phyloP scores from a whole-genome alignment of 2,329 filamentous ascomycete species.

The Cladosporium halotolerans region DNA sequence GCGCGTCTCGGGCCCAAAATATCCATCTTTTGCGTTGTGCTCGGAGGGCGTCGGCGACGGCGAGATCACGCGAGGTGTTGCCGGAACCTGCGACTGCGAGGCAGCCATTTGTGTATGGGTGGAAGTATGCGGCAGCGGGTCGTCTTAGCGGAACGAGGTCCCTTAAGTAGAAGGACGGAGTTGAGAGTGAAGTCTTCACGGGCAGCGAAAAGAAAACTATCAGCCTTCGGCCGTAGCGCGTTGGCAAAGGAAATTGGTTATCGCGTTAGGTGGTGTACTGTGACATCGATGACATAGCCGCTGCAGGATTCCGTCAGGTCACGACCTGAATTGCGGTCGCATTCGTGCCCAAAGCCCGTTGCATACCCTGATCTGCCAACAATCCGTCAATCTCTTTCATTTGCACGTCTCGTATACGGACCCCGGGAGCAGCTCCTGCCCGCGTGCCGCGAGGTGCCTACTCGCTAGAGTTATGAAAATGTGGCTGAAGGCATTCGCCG shows the following conservation, averaged over 20 bases:
- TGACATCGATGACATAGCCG: conserved; percentile 4
- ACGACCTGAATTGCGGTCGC: too few relatives aligned
- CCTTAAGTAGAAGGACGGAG: too few relatives aligned
- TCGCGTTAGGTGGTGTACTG: background rate
- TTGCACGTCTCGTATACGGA: background rate
- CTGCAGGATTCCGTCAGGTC: background rate
- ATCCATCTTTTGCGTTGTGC: conserved; percentile 47
- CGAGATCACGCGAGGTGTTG: conserved; percentile 80
- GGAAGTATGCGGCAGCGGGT: background rate
- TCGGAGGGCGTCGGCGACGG: conserved; percentile 73
- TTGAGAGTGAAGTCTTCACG: background rate
- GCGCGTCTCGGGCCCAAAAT: conserved; percentile 70
- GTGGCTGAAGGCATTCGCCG: background rate
- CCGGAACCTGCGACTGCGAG: conserved; percentile 56
- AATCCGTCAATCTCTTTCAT: background rate
- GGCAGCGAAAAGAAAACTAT: background rate
- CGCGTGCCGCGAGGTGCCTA: background rate
- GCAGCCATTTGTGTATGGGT: background rate
- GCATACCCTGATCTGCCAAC: too few relatives aligned
- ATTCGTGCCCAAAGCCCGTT: too few relatives aligned
- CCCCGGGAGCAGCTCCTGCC: background rate
- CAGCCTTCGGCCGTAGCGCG: too few relatives aligned
- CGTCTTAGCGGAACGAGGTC: too few relatives aligned
- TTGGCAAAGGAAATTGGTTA: background rate
- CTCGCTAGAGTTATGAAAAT: too few relatives aligned